A percentile compares a stretch with the other conserved stretches of the same genome.
Conservation (phyloP, 1,284 basidiomycete species). For the Malassezia slooffiae region DNA sequence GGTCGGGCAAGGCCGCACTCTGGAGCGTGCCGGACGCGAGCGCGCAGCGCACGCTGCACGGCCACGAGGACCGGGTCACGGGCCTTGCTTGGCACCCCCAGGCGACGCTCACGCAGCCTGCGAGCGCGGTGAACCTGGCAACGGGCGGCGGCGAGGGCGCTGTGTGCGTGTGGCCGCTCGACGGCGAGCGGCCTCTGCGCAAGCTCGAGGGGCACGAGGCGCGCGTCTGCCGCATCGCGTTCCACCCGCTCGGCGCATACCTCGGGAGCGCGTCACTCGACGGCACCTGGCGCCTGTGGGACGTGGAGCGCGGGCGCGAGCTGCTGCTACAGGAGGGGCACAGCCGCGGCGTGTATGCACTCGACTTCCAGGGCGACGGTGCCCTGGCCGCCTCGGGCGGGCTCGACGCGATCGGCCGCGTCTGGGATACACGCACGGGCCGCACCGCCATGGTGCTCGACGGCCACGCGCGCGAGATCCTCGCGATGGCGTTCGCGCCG, state of each 20-base stretch:
- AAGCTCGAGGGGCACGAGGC: slow-evolving; percentile 77
- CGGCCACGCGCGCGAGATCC: slow-evolving; percentile 88
- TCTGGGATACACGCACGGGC: slow-evolving; percentile 93
- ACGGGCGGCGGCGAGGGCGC: slow-evolving; percentile 79
- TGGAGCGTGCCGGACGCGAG: slow-evolving; percentile 77
- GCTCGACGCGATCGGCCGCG: slow-evolving; percentile 86
- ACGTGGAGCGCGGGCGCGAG: slow-evolving; percentile 68
- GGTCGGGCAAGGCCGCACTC: slow-evolving; percentile 86
- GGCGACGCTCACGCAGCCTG: slow-evolving; percentile 68
- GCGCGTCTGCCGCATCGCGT: slow-evolving; percentile 81
- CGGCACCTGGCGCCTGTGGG: slow-evolving; percentile 97
- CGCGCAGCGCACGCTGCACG: slow-evolving; percentile 16
- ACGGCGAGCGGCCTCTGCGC: slow-evolving; percentile 65
- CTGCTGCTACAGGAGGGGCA: slow-evolving; percentile 89
- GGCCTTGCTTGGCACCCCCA: slow-evolving; percentile 95
- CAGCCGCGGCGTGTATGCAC: slow-evolving; percentile 86
- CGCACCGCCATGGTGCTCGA: slow-evolving; percentile 95
- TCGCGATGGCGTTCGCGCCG: slow-evolving; percentile 81
- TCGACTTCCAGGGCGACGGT: slow-evolving; percentile 92
- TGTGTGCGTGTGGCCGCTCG: slow-evolving; percentile 64
- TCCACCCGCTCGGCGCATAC: slow-evolving; percentile 87
- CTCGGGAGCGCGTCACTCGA: slow-evolving; percentile 92
- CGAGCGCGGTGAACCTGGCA: slow-evolving; percentile 66
- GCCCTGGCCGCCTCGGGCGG: slow-evolving; percentile 85
- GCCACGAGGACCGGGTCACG: slow-evolving; percentile 76